Evolutionary conservation across 1,284 basidiomycete genomes (phyloP), one percentile per base, ranked within the genome.

Genomic region (Inonotus hispidus): DNA sequence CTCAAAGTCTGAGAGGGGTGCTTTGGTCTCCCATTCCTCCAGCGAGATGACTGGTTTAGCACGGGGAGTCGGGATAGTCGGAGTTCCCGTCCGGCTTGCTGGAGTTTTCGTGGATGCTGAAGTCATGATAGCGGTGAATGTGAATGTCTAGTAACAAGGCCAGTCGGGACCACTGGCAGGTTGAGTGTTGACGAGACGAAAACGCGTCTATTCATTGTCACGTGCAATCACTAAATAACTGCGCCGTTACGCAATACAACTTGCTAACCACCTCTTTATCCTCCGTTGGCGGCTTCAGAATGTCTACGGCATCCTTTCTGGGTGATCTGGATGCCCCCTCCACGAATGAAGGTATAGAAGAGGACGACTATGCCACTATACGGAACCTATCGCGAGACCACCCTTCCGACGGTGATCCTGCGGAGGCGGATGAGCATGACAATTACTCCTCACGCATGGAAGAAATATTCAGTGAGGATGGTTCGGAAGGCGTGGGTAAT

Each of bases 1-100:
- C 69, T 91, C 87, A 11, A 82, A 69, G 52, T 94, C 90, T 46
- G 77, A 79, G 45, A 96, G 73, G 0, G 91, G 90, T 1, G 92
- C 83, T 67, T 83, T 88, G 0, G 82, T 72, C 69, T 96, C 93
- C 94, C 94, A 97, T 74, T 95, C 91, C 70, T 95, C 93, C 5
- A 95, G 79, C 47, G 76, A 83, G 39, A 89, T 71, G 11, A 72
- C 68, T 6, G 72, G 70, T 63, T 78, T 82, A 8, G 73, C 63
- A 41, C 72, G 74, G n/a, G 74, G 66, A 27, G 70, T 65, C 35
- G 70, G 66, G 37, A 68, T 39, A 19, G 10, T 32, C 21, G 61
- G 58, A 13, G 53, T 59, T 5, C 58, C 58, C 23, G 53, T 39
- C 25, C 61, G 46, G 35, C 35, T 50, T 4, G 39, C 57, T 37